phyloP scores from a whole-genome alignment of 257 asterid genomes.

The Plantago elongata region DNA sequence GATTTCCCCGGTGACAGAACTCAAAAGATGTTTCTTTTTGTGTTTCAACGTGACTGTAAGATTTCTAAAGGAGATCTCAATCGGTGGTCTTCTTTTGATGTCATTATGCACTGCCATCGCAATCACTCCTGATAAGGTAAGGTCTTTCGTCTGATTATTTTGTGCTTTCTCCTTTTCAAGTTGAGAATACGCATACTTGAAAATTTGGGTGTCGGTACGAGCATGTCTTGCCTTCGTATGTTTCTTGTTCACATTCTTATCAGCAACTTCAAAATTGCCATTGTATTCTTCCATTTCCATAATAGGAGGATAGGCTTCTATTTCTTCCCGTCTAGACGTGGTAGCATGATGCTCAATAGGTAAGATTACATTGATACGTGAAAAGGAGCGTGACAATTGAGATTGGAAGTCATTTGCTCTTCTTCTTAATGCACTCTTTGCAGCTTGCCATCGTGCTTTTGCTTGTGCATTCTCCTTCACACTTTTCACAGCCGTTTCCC shows the following conservation, averaged over 20 bases:
- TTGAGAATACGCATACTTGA: slow-evolving; percentile 79
- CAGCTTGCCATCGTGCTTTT: slow-evolving; percentile 65
- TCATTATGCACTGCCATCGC: slow-evolving; percentile 56
- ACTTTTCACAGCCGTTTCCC: slow-evolving; percentile 78
- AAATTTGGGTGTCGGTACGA: slow-evolving; percentile 70
- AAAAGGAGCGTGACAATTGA: slow-evolving; percentile 55
- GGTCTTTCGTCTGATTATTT: slow-evolving; percentile 50
- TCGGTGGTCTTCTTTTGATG: slow-evolving; percentile 46
- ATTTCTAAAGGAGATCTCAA: slow-evolving; percentile 65
- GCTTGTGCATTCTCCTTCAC: slow-evolving; percentile 67
- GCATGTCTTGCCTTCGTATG: slow-evolving; percentile 51
- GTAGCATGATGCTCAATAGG: slow-evolving; percentile 28
- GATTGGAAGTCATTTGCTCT: slow-evolving; percentile 47
- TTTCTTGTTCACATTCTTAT: slow-evolving; percentile 26
- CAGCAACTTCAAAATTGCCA: slow-evolving; percentile 30
- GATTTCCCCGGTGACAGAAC: slow-evolving; percentile 74
- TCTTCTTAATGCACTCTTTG: slow-evolving; percentile 54
- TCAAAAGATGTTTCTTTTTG: slow-evolving; percentile 59
- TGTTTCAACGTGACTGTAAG: slow-evolving; percentile 78
- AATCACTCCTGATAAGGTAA: slow-evolving; percentile 58
- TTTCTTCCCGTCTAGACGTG: slow-evolving; percentile 29
- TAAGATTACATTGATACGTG: slow-evolving; percentile 19
- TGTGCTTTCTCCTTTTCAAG: slow-evolving; percentile 85
- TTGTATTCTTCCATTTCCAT: slow-evolving; percentile 44
- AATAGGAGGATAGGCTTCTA: slow-evolving; percentile 31